A percentile compares a stretch with the other conserved stretches of the same genome.
These are phyloP conservation scores for Leccinum cinnamomeum DNA, from an alignment of 1,284 basidiomycete species.

Conservation along the genomic window DNA sequence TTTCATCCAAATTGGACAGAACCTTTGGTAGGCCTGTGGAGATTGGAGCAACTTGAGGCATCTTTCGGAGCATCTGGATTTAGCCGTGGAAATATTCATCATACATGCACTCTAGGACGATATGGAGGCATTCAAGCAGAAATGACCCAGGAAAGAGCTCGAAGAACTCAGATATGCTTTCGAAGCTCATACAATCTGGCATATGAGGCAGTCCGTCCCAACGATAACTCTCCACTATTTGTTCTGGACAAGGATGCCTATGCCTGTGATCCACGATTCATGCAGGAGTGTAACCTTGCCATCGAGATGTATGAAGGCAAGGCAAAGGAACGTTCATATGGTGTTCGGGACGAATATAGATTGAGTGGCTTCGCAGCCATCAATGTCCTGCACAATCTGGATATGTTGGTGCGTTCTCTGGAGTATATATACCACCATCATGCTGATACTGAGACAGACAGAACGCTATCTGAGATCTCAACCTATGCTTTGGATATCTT, in stretches of 20 bases:
- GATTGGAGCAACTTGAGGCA: constrained; percentile 12
- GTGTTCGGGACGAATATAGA: not conserved
- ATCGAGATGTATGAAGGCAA: constrained; percentile 1
- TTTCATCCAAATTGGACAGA: too few species aligned
- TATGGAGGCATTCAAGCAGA: constrained; percentile 17
- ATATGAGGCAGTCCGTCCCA: constrained; percentile 11
- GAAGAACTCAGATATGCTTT: constrained; percentile 12
- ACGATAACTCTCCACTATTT: constrained; percentile 7
- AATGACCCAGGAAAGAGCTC: constrained; percentile 7
- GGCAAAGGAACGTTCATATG: constrained; percentile 1
- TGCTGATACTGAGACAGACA: too few species aligned
- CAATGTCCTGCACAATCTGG: not conserved
- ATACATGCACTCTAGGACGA: constrained; percentile 5
- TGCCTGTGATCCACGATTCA: not conserved
- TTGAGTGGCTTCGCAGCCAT: not conserved
- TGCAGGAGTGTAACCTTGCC: not conserved
- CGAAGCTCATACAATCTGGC: constrained; percentile 16
- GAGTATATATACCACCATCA: not conserved
- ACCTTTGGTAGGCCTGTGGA: too few species aligned
- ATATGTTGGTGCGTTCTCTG: not conserved
- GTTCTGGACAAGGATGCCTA: constrained; percentile 6
- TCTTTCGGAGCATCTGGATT: constrained; percentile 11
- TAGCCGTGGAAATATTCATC: constrained; percentile 3
- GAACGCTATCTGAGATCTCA: not conserved
- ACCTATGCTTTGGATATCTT: not conserved